These are phyloP conservation scores for Fusarium kyushuense DNA, from an alignment of 2,329 filamentous ascomycete genomes.

Conservation along the genomic window DNA sequence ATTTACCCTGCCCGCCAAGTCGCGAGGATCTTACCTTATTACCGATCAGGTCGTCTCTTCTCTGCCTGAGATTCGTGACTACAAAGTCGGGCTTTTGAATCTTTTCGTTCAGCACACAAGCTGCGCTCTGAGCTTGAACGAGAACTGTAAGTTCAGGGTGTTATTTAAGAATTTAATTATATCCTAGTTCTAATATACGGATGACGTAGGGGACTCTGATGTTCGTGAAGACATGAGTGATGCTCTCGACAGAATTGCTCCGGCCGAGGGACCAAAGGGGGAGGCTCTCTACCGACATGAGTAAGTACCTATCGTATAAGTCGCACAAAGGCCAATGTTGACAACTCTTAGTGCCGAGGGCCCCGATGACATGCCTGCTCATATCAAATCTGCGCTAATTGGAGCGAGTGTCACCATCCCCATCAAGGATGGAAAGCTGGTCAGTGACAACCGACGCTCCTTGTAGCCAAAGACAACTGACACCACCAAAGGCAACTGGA, in stretches of 20 bases:
- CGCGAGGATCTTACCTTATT: slow-evolving; percentile 89
- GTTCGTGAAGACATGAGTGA: slow-evolving; percentile 96
- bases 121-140: slow-evolving; percentile 90
- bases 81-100: slow-evolving; percentile 88
- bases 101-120: slow-evolving; percentile 96
- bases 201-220: slow-evolving; percentile 70
- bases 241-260: slow-evolving; percentile 89
- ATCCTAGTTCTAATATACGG: slow-evolving; percentile 54
- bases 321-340: slow-evolving; percentile 1
- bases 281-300: slow-evolving; percentile 82
- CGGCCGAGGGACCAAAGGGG: slow-evolving; percentile 78
- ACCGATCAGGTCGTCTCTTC: slow-evolving; percentile 78
- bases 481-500: slow-evolving; percentile 63
- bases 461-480: slow-evolving; percentile 9
- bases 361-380: slow-evolving; percentile 95
- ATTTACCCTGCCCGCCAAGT: slow-evolving; percentile 80
- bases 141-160: slow-evolving; percentile 75
- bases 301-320: slow-evolving; percentile 43
- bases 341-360: slow-evolving; percentile 75
- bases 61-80: slow-evolving; percentile 82
- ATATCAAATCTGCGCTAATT: slow-evolving; percentile 91
- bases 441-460: slow-evolving; percentile 52
- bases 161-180: no score
- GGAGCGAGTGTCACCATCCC: slow-evolving; percentile 92
- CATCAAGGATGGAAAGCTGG: slow-evolving; percentile 85